Conservation (phyloP, 2,329 filamentous ascomycete species). For the Xylaria sp. region DNA sequence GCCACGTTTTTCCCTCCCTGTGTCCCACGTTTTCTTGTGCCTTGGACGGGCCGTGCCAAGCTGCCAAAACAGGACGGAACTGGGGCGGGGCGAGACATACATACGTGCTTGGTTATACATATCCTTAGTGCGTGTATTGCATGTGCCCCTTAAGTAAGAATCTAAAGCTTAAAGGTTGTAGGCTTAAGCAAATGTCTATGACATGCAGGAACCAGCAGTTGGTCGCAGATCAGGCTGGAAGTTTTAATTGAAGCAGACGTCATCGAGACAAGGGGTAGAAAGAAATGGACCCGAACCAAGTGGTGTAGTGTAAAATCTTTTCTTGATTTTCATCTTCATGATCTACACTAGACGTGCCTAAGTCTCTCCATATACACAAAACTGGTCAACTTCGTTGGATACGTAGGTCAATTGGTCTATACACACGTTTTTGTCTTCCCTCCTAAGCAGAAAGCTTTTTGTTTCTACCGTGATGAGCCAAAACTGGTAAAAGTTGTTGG, state of each 20-base stretch:
- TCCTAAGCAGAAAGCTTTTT: neutral
- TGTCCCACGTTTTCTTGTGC: neutral
- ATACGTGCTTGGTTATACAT: neutral
- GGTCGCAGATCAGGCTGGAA: too few species aligned
- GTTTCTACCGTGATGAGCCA: constrained; percentile 3
- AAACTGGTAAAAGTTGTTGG: neutral
- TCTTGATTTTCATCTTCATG: neutral
- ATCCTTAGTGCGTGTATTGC: neutral
- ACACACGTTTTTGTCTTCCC: constrained; percentile 13
- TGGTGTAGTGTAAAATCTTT: neutral
- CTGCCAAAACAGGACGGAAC: neutral
- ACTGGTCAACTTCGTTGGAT: neutral
- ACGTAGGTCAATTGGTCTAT: constrained; percentile 13
- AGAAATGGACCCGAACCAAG: neutral
- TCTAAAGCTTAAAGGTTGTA: too few species aligned
- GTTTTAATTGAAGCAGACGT: too few species aligned
- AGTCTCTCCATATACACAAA: neutral
- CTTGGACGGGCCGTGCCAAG: neutral
- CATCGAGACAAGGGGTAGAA: too few species aligned
- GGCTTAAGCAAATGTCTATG: neutral
- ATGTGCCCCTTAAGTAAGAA: neutral
- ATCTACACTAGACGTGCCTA: neutral
- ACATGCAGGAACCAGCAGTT: constrained; percentile 3
- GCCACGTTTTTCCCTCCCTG: neutral
- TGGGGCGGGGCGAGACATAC: neutral